Percentiles rank a stretch among this genome's conserved stretches.
phyloP scores from a whole-genome alignment of 345 rosid species.

The Lepidium didymum region DNA sequence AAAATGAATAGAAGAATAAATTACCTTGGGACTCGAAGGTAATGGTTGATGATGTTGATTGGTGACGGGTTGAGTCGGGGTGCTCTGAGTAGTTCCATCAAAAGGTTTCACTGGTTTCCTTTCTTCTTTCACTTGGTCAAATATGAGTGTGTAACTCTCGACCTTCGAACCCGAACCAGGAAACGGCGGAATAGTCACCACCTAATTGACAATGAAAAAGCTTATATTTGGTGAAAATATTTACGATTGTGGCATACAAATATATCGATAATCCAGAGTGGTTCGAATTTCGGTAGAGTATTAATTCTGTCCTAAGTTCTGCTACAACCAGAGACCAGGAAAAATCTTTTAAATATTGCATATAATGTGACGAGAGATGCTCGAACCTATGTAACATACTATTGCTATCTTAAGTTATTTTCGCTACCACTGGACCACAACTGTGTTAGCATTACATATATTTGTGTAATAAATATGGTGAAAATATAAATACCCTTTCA shows the following conservation, averaged over 20 bases:
- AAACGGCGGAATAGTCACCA: conserved; percentile 20
- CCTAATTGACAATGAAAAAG: neutral
- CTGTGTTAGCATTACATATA: neutral
- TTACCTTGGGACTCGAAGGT: conserved; percentile 29
- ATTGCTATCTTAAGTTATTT: no score
- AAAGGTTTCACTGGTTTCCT: neutral
- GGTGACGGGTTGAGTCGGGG: conserved; percentile 13
- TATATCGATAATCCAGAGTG: no score
- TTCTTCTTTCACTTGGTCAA: conserved; percentile 24
- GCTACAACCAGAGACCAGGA: no score
- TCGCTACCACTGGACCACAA: no score
- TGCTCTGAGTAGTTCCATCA: conserved; percentile 7
- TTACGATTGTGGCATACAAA: neutral
- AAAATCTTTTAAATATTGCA: no score
- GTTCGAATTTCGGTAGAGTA: no score
- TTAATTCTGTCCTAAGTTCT: no score
- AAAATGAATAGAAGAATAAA: neutral
- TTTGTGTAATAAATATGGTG: neutral
- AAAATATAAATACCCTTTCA: conserved; percentile 11
- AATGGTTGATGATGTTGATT: conserved; percentile 5
- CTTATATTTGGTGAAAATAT: neutral
- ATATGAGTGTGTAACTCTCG: conserved; percentile 24
- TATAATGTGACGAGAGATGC: no score
- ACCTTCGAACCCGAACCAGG: conserved; percentile 16
- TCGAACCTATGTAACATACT: no score